These are phyloP conservation scores for Colletotrichum spinosum DNA, from an alignment of 2,329 filamentous ascomycete species.

Conservation along the genomic window DNA sequence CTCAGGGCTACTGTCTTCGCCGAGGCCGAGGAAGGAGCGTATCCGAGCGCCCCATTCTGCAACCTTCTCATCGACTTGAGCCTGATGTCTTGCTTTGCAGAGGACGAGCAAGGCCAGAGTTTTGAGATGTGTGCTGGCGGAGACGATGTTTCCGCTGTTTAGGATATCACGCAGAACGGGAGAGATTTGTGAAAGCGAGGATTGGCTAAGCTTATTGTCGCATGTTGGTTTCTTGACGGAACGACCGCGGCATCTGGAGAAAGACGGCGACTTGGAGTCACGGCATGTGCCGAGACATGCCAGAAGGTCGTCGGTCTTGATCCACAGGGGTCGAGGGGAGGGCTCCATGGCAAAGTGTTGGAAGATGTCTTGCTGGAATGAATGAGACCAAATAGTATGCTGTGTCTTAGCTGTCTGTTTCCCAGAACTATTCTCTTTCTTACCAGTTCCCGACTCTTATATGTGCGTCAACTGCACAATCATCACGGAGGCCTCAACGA, in stretches of 20 bases:
- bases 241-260: conserved; percentile 12
- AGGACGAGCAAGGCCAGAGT: conserved; percentile 13
- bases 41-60: conserved; percentile 8
- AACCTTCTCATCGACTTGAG: conserved; percentile 8
- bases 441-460: too few relatives aligned
- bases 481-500: conserved; percentile 20
- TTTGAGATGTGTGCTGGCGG: conserved; percentile 7
- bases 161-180: conserved; percentile 6
- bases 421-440: too few relatives aligned
- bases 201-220: conserved; percentile 6
- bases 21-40: not conserved
- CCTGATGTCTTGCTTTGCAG: conserved; percentile 20
- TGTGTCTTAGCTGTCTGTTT: too few relatives aligned
- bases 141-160: conserved; percentile 1
- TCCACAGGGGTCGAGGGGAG: conserved; percentile 3
- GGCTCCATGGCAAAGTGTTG: not conserved
- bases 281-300: not conserved
- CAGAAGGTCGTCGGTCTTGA: conserved; percentile 7
- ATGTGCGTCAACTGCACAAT: too few relatives aligned
- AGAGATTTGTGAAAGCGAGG: conserved; percentile 1
- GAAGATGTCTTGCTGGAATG: not conserved
- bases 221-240: conserved; percentile 17
- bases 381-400: too few relatives aligned
- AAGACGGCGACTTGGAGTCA: not conserved
- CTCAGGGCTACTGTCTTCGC: fast-evolving